phyloP scores from a whole-genome alignment of 2,329 filamentous ascomycete species.

The Escovopsis sp. region DNA sequence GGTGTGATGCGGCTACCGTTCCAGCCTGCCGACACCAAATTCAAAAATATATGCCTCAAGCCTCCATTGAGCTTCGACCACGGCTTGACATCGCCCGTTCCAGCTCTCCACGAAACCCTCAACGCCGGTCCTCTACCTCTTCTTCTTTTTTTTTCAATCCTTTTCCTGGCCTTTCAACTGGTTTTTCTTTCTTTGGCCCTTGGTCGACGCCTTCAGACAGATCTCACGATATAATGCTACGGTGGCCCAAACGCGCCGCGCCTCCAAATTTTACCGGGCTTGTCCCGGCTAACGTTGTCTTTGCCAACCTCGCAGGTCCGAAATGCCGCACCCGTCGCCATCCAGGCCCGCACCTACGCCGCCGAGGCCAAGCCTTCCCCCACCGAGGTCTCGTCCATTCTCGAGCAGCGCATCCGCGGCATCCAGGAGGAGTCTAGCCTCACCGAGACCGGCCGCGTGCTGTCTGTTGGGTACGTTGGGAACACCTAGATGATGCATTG shows the following conservation, averaged over 20 bases:
- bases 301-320: slow-evolving; percentile 53
- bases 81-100: no score
- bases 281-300: slow-evolving; percentile 42
- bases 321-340: slow-evolving; percentile 65
- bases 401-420: slow-evolving; percentile 98
- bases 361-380: slow-evolving; percentile 86
- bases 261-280: slow-evolving; percentile 1
- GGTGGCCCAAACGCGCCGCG: no score
- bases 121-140: no score
- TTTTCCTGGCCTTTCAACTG: no score
- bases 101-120: no score
- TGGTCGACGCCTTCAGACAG: no score
- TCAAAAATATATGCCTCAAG: slow-evolving; percentile 6
- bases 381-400: slow-evolving; percentile 97
- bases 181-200: no score
- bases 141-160: no score
- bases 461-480: slow-evolving; percentile 87
- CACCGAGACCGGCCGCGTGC: slow-evolving; percentile 96
- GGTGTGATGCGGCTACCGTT: no score
- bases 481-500: neutral
- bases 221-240: no score
- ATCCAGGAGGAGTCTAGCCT: slow-evolving; percentile 93
- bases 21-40: no score
- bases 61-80: slow-evolving; percentile 20
- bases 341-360: slow-evolving; percentile 76